A percentile compares a stretch with the other conserved stretches of the same genome.
These are phyloP conservation scores for Apiospora kogelbergensis DNA, from an alignment of 2,329 filamentous ascomycete species.

Conservation along the genomic window DNA sequence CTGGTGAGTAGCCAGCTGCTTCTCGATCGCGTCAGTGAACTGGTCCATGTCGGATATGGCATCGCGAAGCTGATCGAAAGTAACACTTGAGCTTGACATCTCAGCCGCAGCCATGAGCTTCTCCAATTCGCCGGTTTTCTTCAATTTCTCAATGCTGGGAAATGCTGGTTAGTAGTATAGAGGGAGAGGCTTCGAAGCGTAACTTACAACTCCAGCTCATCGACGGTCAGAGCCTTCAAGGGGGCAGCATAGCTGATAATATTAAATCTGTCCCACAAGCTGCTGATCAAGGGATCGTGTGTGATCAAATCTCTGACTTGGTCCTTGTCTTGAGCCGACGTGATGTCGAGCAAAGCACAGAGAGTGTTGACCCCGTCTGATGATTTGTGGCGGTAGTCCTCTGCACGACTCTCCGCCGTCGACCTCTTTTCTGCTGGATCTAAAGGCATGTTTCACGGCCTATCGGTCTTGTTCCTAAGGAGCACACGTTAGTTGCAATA, in stretches of 20 bases:
- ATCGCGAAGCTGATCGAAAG: conserved; percentile 10
- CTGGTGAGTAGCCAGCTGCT: neutral
- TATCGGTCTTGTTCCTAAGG: neutral
- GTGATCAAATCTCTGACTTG: neutral
- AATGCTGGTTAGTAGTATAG: neutral
- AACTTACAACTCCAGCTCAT: conserved; percentile 12
- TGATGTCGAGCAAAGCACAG: neutral
- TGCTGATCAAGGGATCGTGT: neutral
- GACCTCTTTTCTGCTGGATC: conserved; percentile 5
- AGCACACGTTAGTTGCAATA: neutral
- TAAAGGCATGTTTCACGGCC: neutral
- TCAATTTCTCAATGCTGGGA: conserved; percentile 5
- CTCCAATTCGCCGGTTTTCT: conserved; percentile 10
- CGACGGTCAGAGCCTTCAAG: neutral
- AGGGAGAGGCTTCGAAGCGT: neutral
- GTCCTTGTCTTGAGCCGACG: neutral
- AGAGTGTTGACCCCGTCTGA: neutral
- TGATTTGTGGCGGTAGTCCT: neutral
- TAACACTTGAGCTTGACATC: conserved; percentile 9
- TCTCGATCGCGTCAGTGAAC: conserved; percentile 10
- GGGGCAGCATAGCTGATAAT: neutral
- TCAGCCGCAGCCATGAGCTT: conserved; percentile 10
- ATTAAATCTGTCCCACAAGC: neutral
- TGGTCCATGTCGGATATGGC: conserved; percentile 12
- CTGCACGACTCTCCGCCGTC: neutral